phyloP scores from a whole-genome alignment of 306 rosid species.

The Sophora flavescens region DNA sequence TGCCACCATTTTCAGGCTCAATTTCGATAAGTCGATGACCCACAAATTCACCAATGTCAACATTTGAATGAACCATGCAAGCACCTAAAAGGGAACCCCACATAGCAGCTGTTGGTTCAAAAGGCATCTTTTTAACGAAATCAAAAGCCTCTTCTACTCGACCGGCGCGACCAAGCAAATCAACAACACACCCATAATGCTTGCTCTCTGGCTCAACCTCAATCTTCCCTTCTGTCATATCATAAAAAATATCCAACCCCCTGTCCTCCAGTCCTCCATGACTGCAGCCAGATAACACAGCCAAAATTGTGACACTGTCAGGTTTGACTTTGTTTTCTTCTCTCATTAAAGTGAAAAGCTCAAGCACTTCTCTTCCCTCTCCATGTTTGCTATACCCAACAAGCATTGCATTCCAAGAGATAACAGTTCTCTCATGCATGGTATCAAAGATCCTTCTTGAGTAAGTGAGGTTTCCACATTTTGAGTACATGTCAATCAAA shows the following conservation, averaged over 20 bases:
- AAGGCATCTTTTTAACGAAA: slow-evolving; percentile 65
- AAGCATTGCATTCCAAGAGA: slow-evolving; percentile 96
- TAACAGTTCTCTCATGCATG: slow-evolving; percentile 74
- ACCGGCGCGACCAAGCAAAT: slow-evolving; percentile 90
- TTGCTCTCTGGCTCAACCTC: slow-evolving; percentile 71
- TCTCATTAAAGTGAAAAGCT: slow-evolving; percentile 75
- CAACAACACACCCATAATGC: slow-evolving; percentile 89
- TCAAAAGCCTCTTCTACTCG: slow-evolving; percentile 71
- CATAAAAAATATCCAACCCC: slow-evolving; percentile 75
- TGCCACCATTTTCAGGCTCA: slow-evolving; percentile 89
- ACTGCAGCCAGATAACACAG: slow-evolving; percentile 91
- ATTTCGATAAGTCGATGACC: slow-evolving; percentile 73
- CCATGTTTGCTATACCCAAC: slow-evolving; percentile 92
- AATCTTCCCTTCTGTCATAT: slow-evolving; percentile 60
- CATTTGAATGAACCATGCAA: slow-evolving; percentile 75
- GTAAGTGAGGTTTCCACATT: slow-evolving; percentile 82
- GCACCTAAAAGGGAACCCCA: slow-evolving; percentile 93
- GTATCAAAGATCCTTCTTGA: slow-evolving; percentile 73
- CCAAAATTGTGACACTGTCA: slow-evolving; percentile 77
- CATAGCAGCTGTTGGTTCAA: slow-evolving; percentile 81
- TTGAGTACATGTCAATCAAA: slow-evolving; percentile 91
- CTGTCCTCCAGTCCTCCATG: slow-evolving; percentile 81
- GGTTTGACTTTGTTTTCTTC: slow-evolving; percentile 73
- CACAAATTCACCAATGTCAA: slow-evolving; percentile 70
- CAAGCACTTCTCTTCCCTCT: slow-evolving; percentile 80